Evolutionary conservation across 306 rosid genomes (phyloP), one percentile per base, ranked within the genome.

Genomic region (Luffa aegyptiaca): DNA sequence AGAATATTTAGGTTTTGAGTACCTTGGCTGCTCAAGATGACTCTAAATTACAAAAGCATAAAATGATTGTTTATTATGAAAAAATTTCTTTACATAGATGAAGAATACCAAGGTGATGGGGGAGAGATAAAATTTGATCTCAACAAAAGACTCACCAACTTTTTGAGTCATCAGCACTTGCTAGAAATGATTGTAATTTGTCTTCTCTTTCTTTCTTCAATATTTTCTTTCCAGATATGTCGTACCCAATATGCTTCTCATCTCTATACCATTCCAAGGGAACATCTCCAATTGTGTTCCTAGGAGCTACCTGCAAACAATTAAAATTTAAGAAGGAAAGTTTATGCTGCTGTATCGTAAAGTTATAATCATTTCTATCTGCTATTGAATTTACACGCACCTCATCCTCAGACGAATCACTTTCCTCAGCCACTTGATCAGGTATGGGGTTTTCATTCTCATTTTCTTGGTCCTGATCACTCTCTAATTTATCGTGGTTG

Each of bases 361-460:
- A 31, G 44, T 73, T 31, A 52, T 31, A 0, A 73, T 31, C 78
- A 73, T 49, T 51, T 65, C 31, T 4, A 6, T 26, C 17, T 10
- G 56, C 56, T 44, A 72, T 72, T 6, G 1, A 2, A 72, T 26
- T 46, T 72, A 45, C 59, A 80, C 71, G 52, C 17, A 95, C 98
- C 97, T 95, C 98, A 55, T 95, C 98, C 83, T 95, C 98, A 51
- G 98, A 95, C 18, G 98, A 95, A 87, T 92, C 98, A 85, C 97
- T 95, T 87, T 92, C 90, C 39, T 85, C 90, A 14, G 26, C 89
- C 79, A 20, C 91, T 77, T 84, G 83, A 55, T 85, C 86, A 69
- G 78, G 76, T 44, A 85, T 88, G 5, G 91, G 86, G 80, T 80
- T 74, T 42, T 86, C 91, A 65, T 86, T 84, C 77, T 72, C 82